Conservation (phyloP, 306 rosid species). For the Macrotyloma uniflorum region DNA sequence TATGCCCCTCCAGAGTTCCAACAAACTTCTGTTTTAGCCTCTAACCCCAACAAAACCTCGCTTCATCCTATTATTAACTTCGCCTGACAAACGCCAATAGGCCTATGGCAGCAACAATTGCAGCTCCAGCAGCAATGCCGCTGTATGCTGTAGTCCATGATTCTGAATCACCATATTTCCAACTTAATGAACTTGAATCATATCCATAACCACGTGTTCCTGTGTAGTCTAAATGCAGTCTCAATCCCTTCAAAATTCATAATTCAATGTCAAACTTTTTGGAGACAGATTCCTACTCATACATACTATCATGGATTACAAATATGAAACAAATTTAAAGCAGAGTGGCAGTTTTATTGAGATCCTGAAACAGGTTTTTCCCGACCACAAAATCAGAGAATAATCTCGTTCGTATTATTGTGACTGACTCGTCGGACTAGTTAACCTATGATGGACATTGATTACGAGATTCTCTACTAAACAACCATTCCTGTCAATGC, state of each 20-base stretch:
- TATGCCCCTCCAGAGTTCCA: conserved; percentile 38
- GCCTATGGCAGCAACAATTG: conserved; percentile 67
- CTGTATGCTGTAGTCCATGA: conserved; percentile 70
- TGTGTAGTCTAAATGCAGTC: conserved; percentile 85
- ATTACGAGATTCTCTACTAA: no score
- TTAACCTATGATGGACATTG: no score
- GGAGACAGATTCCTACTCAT: not conserved
- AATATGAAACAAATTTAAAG: no score
- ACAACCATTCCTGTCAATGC: no score
- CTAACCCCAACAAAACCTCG: conserved; percentile 26
- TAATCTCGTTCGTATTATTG: no score
- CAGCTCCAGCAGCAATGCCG: conserved; percentile 76
- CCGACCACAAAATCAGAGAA: no score
- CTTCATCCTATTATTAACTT: not conserved
- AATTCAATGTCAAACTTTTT: conserved; percentile 30
- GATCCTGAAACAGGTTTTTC: no score
- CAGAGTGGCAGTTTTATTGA: no score
- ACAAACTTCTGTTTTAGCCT: conserved; percentile 22
- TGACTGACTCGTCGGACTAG: no score
- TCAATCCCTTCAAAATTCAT: conserved; percentile 70
- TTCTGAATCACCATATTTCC: conserved; percentile 57
- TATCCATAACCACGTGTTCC: conserved; percentile 45
- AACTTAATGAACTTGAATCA: conserved; percentile 35
- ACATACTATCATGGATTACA: no score
- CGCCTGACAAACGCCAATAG: conserved; percentile 62